Base-by-base conservation (phyloP, 2,329 filamentous ascomycete species). In the Diaporthe citriasiana region DNA sequence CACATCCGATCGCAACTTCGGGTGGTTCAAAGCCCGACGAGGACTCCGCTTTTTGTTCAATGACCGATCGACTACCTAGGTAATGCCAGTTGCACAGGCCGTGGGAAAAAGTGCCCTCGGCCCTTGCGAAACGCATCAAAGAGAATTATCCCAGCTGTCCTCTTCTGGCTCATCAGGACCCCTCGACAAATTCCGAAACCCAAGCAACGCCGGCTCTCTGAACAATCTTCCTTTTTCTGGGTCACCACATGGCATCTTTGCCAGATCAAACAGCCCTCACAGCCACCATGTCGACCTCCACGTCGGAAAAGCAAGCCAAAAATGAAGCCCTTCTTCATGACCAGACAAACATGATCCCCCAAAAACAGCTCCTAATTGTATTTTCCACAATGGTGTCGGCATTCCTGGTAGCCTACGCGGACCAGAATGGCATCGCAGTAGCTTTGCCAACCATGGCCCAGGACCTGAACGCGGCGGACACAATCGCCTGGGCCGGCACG, bases 371-470 rank as follows among this genome's bases (percentile, higher is more conserved):
- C 45, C 70, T 83, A 17, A 73, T 82, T 10, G 80, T 80, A 30
- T 78, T 82, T 51, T 73, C 77, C 0, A 78, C 80, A 1, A 74
- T 83, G 19, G 79, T 81, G 0, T 73, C 82, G 9, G 79, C 78
- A 8, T 77, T 83, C 17, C 79, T 83, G 9, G 79, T 82, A 19
- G 80, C 80, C 1, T 83, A 83, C 71, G 77, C 85, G 68, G 81
- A 85, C 78, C 79, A 85, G 75, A 80, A 82, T 30, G 77, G 80
- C 25, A 80, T 84, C 3, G 79, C 80, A 1, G 82, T 81, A 0
- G 79, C 82, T 0, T 76, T 82, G 0, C 83, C 85, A 3, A 84
- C 86, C 2, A 85, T 84, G 1, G 81, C 81, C 0, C 73, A 69
- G 6, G 81, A 82, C 0, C 75, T 84, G 0, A 73, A 80, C 38